These are phyloP conservation scores for Neonectria sp. DNA, from an alignment of 2,329 filamentous ascomycete species.

Conservation along the genomic window DNA sequence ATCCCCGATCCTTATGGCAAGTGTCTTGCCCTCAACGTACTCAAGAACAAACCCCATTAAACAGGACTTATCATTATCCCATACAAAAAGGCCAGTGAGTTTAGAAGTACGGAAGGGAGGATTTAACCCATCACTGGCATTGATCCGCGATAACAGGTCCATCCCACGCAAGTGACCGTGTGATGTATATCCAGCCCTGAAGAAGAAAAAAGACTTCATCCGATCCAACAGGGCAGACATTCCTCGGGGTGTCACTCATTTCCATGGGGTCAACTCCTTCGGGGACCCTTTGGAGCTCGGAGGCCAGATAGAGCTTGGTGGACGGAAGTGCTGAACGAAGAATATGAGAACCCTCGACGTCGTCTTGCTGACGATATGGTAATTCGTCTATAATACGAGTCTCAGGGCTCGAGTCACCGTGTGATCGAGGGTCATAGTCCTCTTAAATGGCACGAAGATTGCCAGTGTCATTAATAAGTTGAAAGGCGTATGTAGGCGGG, in stretches of 20 bases:
- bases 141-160: constrained; percentile 20
- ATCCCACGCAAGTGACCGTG: constrained; percentile 26
- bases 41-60: too few relatives aligned
- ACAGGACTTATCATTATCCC: too few relatives aligned
- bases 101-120: constrained; percentile 42
- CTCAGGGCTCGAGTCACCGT: constrained; percentile 23
- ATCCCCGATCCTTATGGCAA: too few relatives aligned
- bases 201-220: constrained; percentile 19
- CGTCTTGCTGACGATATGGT: not conserved
- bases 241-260: constrained; percentile 22
- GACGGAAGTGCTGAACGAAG: constrained; percentile 24
- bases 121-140: constrained; percentile 17
- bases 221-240: constrained; percentile 6
- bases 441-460: constrained; percentile 16
- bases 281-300: constrained; percentile 16
- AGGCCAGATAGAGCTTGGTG: constrained; percentile 18
- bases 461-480: constrained; percentile 22
- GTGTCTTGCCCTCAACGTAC: too few relatives aligned
- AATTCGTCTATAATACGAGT: constrained; percentile 25
- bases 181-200: constrained; percentile 22
- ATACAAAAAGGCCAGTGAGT: too few relatives aligned
- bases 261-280: not conserved
- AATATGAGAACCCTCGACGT: not conserved
- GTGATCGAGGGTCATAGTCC: constrained; percentile 21
- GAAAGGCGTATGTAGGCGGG: constrained; percentile 26